Evolutionary conservation across 2,329 filamentous ascomycete species (phyloP), one percentile per base, ranked within the genome.

Genomic region (Cladophialophora bantiana): DNA sequence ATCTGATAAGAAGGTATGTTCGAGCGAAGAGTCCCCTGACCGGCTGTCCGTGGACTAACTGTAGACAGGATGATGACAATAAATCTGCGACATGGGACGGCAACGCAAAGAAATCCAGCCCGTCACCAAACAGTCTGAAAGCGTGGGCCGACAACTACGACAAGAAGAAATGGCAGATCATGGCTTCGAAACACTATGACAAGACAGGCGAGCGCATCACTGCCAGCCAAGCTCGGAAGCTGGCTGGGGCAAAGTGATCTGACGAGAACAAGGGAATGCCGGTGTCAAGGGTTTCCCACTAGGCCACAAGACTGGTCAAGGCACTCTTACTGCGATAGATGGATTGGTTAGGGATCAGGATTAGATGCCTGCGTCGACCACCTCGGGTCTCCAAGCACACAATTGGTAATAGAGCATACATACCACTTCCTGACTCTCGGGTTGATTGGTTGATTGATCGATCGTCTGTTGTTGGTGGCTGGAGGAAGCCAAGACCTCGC

Each of bases 171-270:
- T 73, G 72, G 65, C 45, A 64, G 2, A 52, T 35, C 1, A 34
- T 72, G 48, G 70, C 71, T n/a, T 72, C 72, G 3, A 70, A 64
- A 52, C 71, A 73, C 58, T 74, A 69, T 42, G 72, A 74, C 62
- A 64, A 62, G 59, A 74, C 72, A 35, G 72, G 72, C 15, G 56
- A 71, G 12, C 68, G 72, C 13, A 71, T 74, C 59, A 66, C 67
- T 15, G 40, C 71, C 2, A 65, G 65, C n/a, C 40, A 69, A 40
- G 72, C 72, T 53, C 65, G 65, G 13, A 67, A 66, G 42, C 65
- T 71, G 58, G 68, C 59, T 9, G 69, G 72, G 54, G 64, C 40
- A 3, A 61, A 59, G 55, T 70, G 58, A 64, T 1, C n/a, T 5
- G 4, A 26, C 18, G 13, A 9, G 20, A 2, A 12, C 18, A 1